Conservation (phyloP, 148 eudicot genomes). For the Heliosperma pusillum region DNA sequence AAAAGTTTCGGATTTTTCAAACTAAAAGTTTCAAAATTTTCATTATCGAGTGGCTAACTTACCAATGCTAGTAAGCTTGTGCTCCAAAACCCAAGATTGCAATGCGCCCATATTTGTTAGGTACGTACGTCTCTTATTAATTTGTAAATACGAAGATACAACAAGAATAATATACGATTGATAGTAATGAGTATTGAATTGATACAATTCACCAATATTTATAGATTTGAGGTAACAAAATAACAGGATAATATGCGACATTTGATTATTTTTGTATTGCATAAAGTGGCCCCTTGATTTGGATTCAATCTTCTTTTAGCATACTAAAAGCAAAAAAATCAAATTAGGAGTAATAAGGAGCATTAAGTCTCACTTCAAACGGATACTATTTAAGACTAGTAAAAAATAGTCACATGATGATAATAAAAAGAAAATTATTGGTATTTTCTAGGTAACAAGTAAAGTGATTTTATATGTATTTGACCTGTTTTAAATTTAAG, state of each 20-base stretch:
- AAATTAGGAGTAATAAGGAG: no score
- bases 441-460: no score
- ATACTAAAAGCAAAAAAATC: background rate
- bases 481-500: no score
- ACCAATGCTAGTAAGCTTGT: conserved; percentile 85
- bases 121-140: background rate
- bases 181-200: background rate
- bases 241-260: background rate
- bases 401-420: no score
- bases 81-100: conserved; percentile 69
- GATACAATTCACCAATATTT: conserved; percentile 10
- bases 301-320: background rate
- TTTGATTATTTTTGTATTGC: background rate
- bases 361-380: no score
- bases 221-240: conserved; percentile 11
- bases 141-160: background rate
- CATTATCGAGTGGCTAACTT: no score
- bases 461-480: no score
- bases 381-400: no score
- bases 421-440: no score
- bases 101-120: conserved; percentile 47
- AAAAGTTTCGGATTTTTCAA: no score
- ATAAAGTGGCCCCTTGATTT: conserved; percentile 28
- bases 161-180: background rate
- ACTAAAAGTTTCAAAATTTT: no score